Evolutionary conservation across 2,329 filamentous ascomycete genomes (phyloP).

Genomic region (Zarea fungicola): DNA sequence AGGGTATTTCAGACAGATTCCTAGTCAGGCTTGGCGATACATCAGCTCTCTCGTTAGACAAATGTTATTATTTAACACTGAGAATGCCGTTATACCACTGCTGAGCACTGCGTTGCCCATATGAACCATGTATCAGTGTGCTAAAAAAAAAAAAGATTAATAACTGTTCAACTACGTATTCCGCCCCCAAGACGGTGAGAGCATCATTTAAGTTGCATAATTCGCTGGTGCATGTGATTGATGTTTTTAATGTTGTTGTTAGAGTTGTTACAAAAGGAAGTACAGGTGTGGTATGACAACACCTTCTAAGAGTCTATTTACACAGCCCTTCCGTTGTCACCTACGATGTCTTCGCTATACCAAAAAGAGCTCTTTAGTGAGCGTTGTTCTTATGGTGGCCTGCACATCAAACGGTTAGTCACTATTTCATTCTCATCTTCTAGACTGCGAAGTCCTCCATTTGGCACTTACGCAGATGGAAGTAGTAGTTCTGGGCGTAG

Average conservation of each 20-base stretch:
- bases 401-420: slow-evolving; percentile 36
- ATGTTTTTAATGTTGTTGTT: slow-evolving; percentile 18
- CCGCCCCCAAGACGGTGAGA: no score
- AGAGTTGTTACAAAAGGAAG: slow-evolving; percentile 29
- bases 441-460: not conserved
- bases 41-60: no score
- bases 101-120: no score
- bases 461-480: slow-evolving; percentile 83
- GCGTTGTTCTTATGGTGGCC: slow-evolving; percentile 99
- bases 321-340: slow-evolving; percentile 25
- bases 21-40: no score
- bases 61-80: no score
- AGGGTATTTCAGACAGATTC: no score
- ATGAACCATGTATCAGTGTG: no score
- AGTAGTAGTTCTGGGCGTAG: slow-evolving; percentile 99
- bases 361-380: slow-evolving; percentile 60
- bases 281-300: slow-evolving; percentile 33
- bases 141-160: no score
- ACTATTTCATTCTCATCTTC: not conserved
- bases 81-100: no score
- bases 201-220: no score
- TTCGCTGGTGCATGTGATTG: no score
- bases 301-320: slow-evolving; percentile 38
- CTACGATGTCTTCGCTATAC: slow-evolving; percentile 16
- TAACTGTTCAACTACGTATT: no score